Evolutionary conservation across 768 basidiomycete genomes (phyloP).

Genomic region (Trametes cubensis): DNA sequence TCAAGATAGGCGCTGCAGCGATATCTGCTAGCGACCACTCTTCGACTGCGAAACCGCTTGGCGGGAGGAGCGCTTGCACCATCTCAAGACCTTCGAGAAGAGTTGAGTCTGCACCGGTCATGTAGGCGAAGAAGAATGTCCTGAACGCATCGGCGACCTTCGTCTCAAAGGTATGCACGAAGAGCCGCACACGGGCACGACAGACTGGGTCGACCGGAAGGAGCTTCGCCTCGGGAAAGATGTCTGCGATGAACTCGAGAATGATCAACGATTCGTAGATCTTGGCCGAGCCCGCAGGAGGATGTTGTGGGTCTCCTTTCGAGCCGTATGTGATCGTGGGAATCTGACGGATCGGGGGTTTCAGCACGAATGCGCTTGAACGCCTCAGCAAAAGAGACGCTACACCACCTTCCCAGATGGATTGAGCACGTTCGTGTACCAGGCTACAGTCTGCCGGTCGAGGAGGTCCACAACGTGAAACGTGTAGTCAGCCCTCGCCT

Average conservation of each 20-base stretch:
- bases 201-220: constrained; percentile 56
- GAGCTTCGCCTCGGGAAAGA: constrained; percentile 49
- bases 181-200: constrained; percentile 61
- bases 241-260: constrained; percentile 65
- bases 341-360: constrained; percentile 45
- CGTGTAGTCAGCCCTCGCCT: constrained; percentile 51
- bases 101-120: constrained; percentile 39
- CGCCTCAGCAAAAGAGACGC: no score
- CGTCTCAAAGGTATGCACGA: constrained; percentile 53
- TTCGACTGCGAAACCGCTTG: constrained; percentile 46
- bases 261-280: constrained; percentile 65
- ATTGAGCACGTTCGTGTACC: constrained; percentile 67
- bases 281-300: constrained; percentile 60
- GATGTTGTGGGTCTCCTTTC: constrained; percentile 50
- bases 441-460: constrained; percentile 57
- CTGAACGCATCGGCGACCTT: constrained; percentile 38
- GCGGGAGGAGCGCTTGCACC: constrained; percentile 52
- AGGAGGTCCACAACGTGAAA: constrained; percentile 56
- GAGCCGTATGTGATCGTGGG: constrained; percentile 64
- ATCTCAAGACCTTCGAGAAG: constrained; percentile 47
- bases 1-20: constrained; percentile 60
- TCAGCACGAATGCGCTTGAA: no score
- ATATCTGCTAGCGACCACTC: constrained; percentile 64
- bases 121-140: constrained; percentile 43
- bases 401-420: constrained; percentile 58